Percentiles rank a stretch among this genome's conserved stretches.
Conservation (phyloP, 345 rosid genomes). For the Crucihimalaya himalaica region DNA sequence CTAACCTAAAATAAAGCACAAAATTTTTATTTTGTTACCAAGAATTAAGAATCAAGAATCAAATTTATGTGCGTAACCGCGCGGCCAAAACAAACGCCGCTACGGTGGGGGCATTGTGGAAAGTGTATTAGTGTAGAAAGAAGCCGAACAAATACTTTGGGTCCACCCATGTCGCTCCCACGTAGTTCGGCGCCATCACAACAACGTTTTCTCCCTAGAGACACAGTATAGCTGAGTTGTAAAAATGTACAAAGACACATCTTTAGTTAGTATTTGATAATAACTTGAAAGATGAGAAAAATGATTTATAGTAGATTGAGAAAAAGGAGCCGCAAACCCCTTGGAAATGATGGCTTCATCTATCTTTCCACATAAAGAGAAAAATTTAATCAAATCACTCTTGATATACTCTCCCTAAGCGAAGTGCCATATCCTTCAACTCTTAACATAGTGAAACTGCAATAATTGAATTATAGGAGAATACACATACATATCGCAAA, state of each 20-base stretch:
- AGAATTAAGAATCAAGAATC: background rate
- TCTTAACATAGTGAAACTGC: background rate
- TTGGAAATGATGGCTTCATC: accelerated
- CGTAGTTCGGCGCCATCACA: background rate
- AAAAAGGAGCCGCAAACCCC: background rate
- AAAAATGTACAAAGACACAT: background rate
- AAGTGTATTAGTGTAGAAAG: background rate
- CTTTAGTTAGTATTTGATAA: slow-evolving; percentile 1
- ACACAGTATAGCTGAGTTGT: background rate
- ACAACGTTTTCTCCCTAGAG: background rate
- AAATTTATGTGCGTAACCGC: background rate
- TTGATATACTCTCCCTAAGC: background rate
- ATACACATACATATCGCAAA: background rate
- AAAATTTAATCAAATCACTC: background rate
- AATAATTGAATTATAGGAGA: no score
- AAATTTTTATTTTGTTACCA: background rate
- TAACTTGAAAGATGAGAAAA: background rate
- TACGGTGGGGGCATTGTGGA: no score
- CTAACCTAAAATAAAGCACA: background rate
- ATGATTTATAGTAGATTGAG: background rate
- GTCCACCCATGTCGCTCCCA: background rate
- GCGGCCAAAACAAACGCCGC: background rate
- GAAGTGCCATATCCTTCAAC: slow-evolving; percentile 6
- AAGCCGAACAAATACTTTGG: background rate
- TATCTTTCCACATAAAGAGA: background rate